Conservation (phyloP, 805 yeast genomes). For the Kazachstania taianensis region DNA sequence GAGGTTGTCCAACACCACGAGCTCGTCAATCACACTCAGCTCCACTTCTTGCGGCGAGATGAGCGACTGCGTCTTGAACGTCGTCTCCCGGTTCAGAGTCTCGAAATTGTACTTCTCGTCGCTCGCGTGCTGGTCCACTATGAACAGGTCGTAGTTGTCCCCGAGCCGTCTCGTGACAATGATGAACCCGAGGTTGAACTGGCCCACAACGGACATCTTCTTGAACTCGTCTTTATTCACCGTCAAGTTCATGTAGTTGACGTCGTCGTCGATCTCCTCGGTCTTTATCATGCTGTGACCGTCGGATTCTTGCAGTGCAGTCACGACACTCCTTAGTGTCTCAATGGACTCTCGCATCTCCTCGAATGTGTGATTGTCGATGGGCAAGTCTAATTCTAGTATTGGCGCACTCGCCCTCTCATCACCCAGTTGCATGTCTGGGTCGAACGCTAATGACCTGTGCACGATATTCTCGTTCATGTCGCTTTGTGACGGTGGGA, state of each 20-base stretch:
- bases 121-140: slow-evolving; percentile 95
- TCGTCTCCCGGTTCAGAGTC: slow-evolving; percentile 42
- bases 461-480: background rate
- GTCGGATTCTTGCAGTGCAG: too few species aligned
- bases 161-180: slow-evolving; percentile 43
- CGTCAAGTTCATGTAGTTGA: slow-evolving; percentile 45
- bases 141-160: slow-evolving; percentile 52
- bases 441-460: slow-evolving; percentile 1
- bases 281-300: too few species aligned
- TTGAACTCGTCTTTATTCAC: slow-evolving; percentile 65
- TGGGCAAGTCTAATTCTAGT: too few species aligned
- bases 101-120: slow-evolving; percentile 94
- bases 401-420: too few species aligned
- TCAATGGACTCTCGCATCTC: too few species aligned
- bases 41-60: slow-evolving; percentile 50
- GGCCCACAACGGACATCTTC: slow-evolving; percentile 77
- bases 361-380: too few species aligned
- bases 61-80: slow-evolving; percentile 59
- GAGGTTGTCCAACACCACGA: slow-evolving; percentile 52
- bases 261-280: slow-evolving; percentile 32
- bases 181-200: slow-evolving; percentile 93
- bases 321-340: too few species aligned
- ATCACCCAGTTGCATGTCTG: background rate
- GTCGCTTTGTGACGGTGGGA: slow-evolving; percentile 1
- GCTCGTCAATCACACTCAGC: slow-evolving; percentile 68